A percentile compares a stretch with the other conserved stretches of the same genome.
Conservation (phyloP, 75 land plant species). For the Ceratopteris richardii region DNA sequence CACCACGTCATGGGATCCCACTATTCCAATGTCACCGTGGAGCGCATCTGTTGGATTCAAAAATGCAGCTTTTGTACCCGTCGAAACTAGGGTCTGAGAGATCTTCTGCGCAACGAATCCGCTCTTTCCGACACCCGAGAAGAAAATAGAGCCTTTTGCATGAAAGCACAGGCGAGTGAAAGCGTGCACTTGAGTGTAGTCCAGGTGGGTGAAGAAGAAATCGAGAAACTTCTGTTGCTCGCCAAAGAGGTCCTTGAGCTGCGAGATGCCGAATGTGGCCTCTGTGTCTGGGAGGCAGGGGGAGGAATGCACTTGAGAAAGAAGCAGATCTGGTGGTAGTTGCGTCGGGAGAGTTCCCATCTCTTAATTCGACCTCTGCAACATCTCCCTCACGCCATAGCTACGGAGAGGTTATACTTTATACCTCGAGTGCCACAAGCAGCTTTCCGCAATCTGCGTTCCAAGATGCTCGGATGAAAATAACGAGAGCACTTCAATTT, state of each 20-base stretch:
- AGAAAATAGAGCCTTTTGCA: constrained; percentile 64
- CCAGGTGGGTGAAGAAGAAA: constrained; percentile 53
- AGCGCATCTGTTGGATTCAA: constrained; percentile 85
- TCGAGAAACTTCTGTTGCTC: constrained; percentile 62
- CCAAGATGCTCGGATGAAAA: too few species aligned
- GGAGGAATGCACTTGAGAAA: not conserved
- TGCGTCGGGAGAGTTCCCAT: too few species aligned
- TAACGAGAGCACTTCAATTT: too few species aligned
- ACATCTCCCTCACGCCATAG: too few species aligned
- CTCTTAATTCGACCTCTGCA: too few species aligned
- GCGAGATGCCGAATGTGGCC: constrained; percentile 8
- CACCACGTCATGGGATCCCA: constrained; percentile 42
- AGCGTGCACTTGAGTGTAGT: constrained; percentile 50
- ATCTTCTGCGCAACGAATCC: constrained; percentile 92
- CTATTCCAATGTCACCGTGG: constrained; percentile 92
- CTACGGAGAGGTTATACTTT: too few species aligned
- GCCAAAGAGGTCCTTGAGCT: constrained; percentile 55
- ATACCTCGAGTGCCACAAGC: too few species aligned
- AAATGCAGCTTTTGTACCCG: constrained; percentile 67
- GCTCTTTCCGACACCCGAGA: constrained; percentile 97
- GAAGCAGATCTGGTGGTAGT: too few species aligned
- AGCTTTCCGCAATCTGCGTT: too few species aligned
- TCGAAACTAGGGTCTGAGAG: constrained; percentile 89
- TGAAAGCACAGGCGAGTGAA: constrained; percentile 48
- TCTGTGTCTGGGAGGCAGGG: too few species aligned